A percentile compares a stretch with the other conserved stretches of the same genome.
phyloP scores from a whole-genome alignment of 208 protist species.

The Leishmania mexicana region DNA sequence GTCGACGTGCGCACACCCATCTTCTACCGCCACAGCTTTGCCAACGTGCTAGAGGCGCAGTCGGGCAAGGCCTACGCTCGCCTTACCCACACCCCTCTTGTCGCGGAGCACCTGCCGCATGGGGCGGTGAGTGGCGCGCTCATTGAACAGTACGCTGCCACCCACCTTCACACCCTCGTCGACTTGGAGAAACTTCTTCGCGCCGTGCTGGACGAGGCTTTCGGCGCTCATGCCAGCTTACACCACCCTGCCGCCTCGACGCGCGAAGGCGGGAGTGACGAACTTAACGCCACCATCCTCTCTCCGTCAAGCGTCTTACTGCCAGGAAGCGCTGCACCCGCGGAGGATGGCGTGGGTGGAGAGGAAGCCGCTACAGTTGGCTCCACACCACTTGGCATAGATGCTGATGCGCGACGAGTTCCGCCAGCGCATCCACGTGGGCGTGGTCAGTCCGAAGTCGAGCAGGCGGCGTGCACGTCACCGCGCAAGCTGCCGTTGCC shows the following conservation, averaged over 20 bases:
- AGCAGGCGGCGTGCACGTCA: neutral
- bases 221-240: neutral
- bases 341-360: neutral
- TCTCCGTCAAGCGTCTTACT: neutral
- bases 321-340: neutral
- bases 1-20: slow-evolving; percentile 47
- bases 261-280: neutral
- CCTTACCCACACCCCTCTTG: slow-evolving; percentile 50
- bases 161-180: slow-evolving; percentile 30
- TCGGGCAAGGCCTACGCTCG: slow-evolving; percentile 42
- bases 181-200: slow-evolving; percentile 39
- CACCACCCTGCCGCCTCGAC: neutral
- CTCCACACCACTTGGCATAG: neutral
- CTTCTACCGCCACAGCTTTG: slow-evolving; percentile 56
- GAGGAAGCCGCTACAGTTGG: neutral
- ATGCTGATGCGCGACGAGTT: neutral
- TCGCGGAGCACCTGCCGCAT: slow-evolving; percentile 32
- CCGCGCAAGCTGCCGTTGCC: neutral
- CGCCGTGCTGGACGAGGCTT: slow-evolving; percentile 14
- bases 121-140: slow-evolving; percentile 27
- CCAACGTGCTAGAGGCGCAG: slow-evolving; percentile 37
- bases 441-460: neutral
- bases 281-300: neutral
- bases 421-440: no score
- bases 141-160: slow-evolving; percentile 40